phyloP scores from a whole-genome alignment of 805 yeast genomes.

The Saccharomycopsis guyanensis region DNA sequence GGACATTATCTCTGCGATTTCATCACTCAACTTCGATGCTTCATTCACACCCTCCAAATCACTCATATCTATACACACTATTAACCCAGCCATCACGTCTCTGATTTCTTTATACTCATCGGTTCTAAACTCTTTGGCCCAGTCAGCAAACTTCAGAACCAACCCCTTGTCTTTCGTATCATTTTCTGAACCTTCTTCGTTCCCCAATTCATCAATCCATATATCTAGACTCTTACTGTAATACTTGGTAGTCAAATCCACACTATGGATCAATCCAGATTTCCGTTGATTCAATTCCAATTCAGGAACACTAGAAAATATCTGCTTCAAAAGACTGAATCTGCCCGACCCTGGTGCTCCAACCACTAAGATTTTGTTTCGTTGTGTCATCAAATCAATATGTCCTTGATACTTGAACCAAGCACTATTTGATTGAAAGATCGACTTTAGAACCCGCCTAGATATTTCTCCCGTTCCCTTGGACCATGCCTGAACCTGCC shows the following conservation, averaged over 20 bases:
- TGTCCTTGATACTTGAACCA: too few species aligned
- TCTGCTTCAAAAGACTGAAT: constrained; percentile 7
- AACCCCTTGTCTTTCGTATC: background rate
- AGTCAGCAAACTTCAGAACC: constrained; percentile 6
- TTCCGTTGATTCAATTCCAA: constrained; percentile 1
- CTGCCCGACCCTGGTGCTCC: constrained; percentile 18
- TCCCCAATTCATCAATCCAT: constrained; percentile 24
- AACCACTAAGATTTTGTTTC: constrained; percentile 14
- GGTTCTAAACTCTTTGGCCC: constrained; percentile 54
- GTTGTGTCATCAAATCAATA: constrained; percentile 17
- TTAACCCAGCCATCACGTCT: constrained; percentile 80
- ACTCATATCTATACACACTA: constrained; percentile 49
- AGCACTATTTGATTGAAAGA: too few species aligned
- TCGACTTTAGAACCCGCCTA: too few species aligned
- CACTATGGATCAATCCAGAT: constrained; percentile 18
- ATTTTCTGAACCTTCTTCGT: constrained; percentile 24
- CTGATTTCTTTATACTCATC: constrained; percentile 61
- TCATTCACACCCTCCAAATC: constrained; percentile 38
- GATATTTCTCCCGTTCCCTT: too few species aligned
- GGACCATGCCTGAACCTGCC: too few species aligned
- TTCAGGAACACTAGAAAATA: constrained; percentile 12
- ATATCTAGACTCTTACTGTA: constrained; percentile 10
- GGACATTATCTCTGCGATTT: constrained; percentile 23
- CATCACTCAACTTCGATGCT: constrained; percentile 41
- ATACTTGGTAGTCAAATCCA: constrained; percentile 17